Conservation (phyloP, 2,329 filamentous ascomycete species). For the Lojkania enalia region DNA sequence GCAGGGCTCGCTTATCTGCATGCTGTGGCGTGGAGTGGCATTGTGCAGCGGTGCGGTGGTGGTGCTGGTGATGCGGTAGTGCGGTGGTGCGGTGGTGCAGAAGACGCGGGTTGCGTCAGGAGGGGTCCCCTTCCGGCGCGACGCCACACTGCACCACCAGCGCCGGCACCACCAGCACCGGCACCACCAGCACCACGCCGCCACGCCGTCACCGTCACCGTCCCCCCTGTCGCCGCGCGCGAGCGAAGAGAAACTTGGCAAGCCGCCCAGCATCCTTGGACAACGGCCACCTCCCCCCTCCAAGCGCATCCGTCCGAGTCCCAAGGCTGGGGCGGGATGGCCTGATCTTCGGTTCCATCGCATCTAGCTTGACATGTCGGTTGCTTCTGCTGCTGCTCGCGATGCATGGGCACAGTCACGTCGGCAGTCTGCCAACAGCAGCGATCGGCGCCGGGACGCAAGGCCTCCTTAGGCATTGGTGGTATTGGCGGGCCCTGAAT, state of each 20-base stretch:
- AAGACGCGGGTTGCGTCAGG: slow-evolving; percentile 8
- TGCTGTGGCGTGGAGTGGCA: slow-evolving; percentile 37
- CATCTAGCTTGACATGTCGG: neutral
- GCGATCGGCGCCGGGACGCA: slow-evolving; percentile 8
- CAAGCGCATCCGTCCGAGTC: neutral
- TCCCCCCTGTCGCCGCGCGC: too few relatives aligned
- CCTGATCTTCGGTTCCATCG: slow-evolving; percentile 10
- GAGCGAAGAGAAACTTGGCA: too few relatives aligned
- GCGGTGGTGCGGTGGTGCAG: neutral
- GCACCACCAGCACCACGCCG: too few relatives aligned
- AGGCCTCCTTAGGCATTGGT: slow-evolving; percentile 7
- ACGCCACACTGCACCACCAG: too few relatives aligned
- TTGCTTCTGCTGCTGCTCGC: neutral
- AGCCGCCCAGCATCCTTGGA: too few relatives aligned
- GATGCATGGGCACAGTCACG: neutral
- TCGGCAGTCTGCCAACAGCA: neutral
- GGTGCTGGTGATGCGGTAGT: slow-evolving; percentile 19
- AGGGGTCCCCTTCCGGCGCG: slow-evolving; percentile 21
- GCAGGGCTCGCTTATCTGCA: slow-evolving; percentile 33
- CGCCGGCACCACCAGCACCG: too few relatives aligned
- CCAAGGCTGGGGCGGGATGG: slow-evolving; percentile 11
- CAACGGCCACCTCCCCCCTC: neutral
- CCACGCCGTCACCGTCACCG: too few relatives aligned
- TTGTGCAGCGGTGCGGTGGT: slow-evolving; percentile 22
- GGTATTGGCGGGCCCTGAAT: neutral